A percentile compares a stretch with the other conserved stretches of the same genome.
phyloP scores from a whole-genome alignment of 345 rosid species.

The Eucalyptus fibrosa region DNA sequence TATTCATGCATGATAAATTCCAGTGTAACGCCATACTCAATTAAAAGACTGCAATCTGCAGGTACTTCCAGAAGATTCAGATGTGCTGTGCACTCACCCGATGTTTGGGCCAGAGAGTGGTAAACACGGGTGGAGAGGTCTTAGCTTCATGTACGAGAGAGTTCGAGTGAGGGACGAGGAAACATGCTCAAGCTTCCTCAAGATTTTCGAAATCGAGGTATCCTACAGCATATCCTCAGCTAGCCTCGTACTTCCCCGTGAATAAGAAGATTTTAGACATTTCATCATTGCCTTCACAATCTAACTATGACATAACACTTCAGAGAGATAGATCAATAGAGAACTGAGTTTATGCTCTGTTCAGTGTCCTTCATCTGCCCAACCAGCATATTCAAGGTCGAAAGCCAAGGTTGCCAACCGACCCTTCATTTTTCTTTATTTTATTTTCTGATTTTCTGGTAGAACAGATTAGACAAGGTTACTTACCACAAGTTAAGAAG shows the following conservation, averaged over 20 bases:
- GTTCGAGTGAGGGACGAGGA: constrained; percentile 28
- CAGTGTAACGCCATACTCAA: neutral
- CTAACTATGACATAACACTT: neutral
- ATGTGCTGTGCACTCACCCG: constrained; percentile 56
- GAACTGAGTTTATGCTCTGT: neutral
- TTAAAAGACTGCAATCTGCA: neutral
- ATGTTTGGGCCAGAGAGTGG: constrained; percentile 71
- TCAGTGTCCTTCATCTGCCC: neutral
- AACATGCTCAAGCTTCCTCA: constrained; percentile 26
- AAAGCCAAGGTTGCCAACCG: neutral
- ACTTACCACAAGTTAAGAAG: neutral
- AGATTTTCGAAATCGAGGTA: constrained; percentile 30
- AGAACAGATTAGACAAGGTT: neutral
- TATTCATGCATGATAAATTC: neutral
- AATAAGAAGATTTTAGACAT: neutral
- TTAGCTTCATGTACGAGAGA: constrained; percentile 33
- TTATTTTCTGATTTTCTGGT: neutral
- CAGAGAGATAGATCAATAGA: neutral
- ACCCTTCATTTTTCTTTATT: neutral
- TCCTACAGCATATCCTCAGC: neutral
- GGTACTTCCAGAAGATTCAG: constrained; percentile 29
- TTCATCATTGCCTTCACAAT: neutral
- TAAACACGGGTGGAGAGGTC: constrained; percentile 34
- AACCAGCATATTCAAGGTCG: neutral
- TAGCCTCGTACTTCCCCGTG: neutral